Base-by-base conservation (phyloP, 176 grass and related monocot genomes). In the Avena insularis region DNA sequence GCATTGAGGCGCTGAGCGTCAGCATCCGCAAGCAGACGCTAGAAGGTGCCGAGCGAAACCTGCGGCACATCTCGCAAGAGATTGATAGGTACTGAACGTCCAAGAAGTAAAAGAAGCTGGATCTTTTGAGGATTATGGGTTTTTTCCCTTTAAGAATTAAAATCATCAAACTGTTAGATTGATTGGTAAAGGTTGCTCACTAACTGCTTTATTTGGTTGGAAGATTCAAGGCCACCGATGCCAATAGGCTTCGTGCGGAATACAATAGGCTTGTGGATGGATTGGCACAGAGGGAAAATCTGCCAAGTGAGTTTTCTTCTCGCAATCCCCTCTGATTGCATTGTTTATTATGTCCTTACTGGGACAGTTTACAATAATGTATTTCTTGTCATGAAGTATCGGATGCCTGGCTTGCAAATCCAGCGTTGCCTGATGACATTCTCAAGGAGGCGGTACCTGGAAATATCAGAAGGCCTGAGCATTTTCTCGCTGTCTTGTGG, bases 201-300 rank as follows among this genome's bases (percentile, higher is more conserved):
- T 88, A 70, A 90, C 83, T 82, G 77, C 63, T 89, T 81, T 83
- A 88, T 94, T 91, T 95, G 93, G 84, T 95, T 95, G 96, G 91
- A 98, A 98, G 96, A 93, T 95, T 98, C 59, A 95, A 98, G 92
- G 93, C 96, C 68, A 95, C 92, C 6, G 96, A 98, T 92, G 96
- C 96, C 86, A 89, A 91, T 66, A 98, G 92, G 87, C 86, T 98
- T 50, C 88, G 93, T 58, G 87, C 88, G 57, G 96, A 98, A 71
- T 98, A 98, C 92, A 98, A 95, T 50, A 85, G 96, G 16, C 79
- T 95, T 50, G 93, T 98, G 35, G 91, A 94, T 60, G 96, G 96
- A 27, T 86, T 98, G 64, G 96, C 96, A 17, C 96, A 98, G 78
- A 92, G 96, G 83, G 96, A 93, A 83, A 98, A 94, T 51, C 90